Evolutionary conservation across 2,329 filamentous ascomycete genomes (phyloP).

Genomic region (Phialophora verrucosa): DNA sequence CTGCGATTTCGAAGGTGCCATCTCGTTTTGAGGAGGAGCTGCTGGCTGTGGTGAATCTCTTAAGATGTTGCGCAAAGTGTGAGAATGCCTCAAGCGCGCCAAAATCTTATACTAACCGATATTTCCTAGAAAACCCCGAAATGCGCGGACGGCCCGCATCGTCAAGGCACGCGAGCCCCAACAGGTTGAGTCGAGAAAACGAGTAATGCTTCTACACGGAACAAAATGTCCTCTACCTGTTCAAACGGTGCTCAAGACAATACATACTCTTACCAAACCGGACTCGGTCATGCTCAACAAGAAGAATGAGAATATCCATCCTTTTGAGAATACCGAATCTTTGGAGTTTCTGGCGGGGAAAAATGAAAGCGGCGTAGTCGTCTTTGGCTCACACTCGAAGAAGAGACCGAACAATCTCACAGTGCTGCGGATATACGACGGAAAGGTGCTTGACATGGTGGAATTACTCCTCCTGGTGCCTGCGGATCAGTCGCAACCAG

Average conservation of each 20-base stretch:
- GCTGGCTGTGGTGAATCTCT: neutral
- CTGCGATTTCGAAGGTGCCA: neutral
- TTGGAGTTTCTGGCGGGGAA: conserved; percentile 96
- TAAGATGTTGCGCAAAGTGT: conserved; percentile 54
- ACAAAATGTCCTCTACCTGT: conserved; percentile 82
- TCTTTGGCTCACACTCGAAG: conserved; percentile 86
- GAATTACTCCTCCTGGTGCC: conserved; percentile 83
- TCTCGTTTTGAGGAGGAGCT: neutral
- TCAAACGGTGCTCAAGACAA: conserved; percentile 81
- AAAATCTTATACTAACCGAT: neutral
- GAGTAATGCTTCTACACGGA: conserved; percentile 85
- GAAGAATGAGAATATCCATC: conserved; percentile 88
- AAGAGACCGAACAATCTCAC: conserved; percentile 94
- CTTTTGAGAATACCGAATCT: conserved; percentile 86
- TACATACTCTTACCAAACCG: conserved; percentile 83
- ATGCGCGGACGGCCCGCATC: conserved; percentile 90
- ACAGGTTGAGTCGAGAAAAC: conserved; percentile 85
- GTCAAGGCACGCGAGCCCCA: conserved; percentile 94
- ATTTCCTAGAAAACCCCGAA: conserved; percentile 63
- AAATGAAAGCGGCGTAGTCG: conserved; percentile 86
- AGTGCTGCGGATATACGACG: conserved; percentile 78
- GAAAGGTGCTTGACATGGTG: conserved; percentile 92
- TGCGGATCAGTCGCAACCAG: conserved; percentile 60
- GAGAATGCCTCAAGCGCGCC: conserved; percentile 35
- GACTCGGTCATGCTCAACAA: conserved; percentile 91